These are phyloP conservation scores for Trichoderma sp. DNA, from an alignment of 2,329 filamentous ascomycete genomes.

Conservation along the genomic window DNA sequence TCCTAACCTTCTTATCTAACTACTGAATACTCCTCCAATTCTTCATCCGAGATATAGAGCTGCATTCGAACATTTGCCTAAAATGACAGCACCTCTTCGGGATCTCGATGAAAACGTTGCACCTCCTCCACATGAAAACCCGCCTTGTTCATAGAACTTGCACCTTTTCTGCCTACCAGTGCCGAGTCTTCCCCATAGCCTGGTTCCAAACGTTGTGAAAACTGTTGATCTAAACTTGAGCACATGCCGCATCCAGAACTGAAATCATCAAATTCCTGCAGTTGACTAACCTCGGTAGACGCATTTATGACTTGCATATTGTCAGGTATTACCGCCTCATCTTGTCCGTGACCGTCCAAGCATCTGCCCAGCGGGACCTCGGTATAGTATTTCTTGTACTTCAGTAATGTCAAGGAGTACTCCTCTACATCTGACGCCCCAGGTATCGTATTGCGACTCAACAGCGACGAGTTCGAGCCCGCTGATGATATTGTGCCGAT, in stretches of 20 bases:
- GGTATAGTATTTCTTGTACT: conserved; percentile 34
- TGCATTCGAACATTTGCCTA: conserved; percentile 32
- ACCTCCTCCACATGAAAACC: neutral
- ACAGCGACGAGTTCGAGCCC: neutral
- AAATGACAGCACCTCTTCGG: conserved; percentile 31
- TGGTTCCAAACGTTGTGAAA: neutral
- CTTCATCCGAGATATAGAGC: conserved; percentile 33
- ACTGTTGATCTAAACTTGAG: neutral
- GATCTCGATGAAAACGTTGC: conserved; percentile 19
- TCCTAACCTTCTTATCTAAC: neutral
- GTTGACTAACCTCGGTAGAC: neutral
- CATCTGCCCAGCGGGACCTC: conserved; percentile 32
- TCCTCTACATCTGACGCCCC: conserved; percentile 27
- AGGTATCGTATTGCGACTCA: conserved; percentile 5
- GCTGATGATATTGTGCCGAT: conserved; percentile 11
- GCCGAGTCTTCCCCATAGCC: neutral
- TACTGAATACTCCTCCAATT: conserved; percentile 23
- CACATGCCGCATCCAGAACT: neutral
- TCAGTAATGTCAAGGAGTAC: conserved; percentile 33
- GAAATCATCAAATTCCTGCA: neutral
- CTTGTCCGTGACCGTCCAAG: conserved; percentile 24
- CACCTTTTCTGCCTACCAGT: neutral
- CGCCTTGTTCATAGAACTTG: neutral
- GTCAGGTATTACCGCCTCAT: neutral
- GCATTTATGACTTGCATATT: neutral